Base-by-base conservation (phyloP, 768 basidiomycete genomes). In the Leccinum sublutescens region DNA sequence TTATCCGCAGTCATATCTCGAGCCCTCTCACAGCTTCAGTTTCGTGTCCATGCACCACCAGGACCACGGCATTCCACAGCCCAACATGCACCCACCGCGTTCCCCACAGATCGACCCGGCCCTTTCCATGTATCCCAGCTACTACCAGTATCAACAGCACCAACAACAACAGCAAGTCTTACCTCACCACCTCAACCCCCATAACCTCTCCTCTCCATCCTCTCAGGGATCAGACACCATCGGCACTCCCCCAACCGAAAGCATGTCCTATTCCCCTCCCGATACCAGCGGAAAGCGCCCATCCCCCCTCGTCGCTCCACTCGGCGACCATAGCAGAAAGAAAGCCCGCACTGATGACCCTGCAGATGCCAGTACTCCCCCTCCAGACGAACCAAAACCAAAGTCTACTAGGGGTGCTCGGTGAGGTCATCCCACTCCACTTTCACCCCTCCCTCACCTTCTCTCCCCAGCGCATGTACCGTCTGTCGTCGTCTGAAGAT, bases 401-500 rank as follows among this genome's bases (percentile, higher is more conserved):
- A 94, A 94, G 76, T 82, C 91, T 1, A 93, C 92, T 3, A 78
- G 92, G 17, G 92, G 92, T n/a, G 90, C 91, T 52, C 81, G 91
- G 91, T 92, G 59, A 57, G 80, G 73, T 61, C 49, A 54, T 51
- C 45, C 55, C 51, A 38, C 29, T 27, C n/a, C 15, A 1, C 36
- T 3, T 43, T 3, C 31, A 34, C 49, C 15, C 45, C 57, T 7
- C 36, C 56, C 54, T 71, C 52, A 71, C 59, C 9, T 27, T 54
- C 57, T 45, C 50, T 50, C 50, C 48, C 12, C 66, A 94, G 94
- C 50, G 95, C 94, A 0, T 97, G 94, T 63, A 93, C 91, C 0
- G 91, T 95, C 11, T 96, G 94, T 71, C 84, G 94, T 21, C 87
- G 93, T 25, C 81, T 95, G 33, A 95, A 95, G 76, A 95, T 93